phyloP scores from a whole-genome alignment of 2,329 filamentous ascomycete species.

The Aspergillus quadrilineatus region DNA sequence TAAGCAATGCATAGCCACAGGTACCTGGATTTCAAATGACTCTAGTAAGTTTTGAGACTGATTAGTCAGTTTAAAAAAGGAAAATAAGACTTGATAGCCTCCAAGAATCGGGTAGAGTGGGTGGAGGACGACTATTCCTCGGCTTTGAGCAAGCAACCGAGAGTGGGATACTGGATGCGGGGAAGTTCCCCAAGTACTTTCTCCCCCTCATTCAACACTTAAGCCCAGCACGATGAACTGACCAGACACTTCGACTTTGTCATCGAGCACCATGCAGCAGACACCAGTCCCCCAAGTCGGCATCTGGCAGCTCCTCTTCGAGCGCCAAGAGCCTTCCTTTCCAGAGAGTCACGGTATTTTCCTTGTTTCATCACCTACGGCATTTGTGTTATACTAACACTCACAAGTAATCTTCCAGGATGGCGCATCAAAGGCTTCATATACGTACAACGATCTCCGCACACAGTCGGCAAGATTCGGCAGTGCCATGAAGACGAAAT shows the following conservation, averaged over 20 bases:
- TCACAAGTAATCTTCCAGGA: conserved; percentile 1
- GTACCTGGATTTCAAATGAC: no score
- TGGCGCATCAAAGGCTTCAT: neutral
- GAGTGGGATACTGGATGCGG: no score
- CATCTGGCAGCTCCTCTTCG: conserved; percentile 8
- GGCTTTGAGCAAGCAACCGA: no score
- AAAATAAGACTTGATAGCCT: no score
- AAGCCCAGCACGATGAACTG: no score
- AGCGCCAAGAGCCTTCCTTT: neutral
- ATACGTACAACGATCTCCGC: conserved; percentile 3
- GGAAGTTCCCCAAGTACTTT: no score
- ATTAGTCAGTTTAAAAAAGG: no score
- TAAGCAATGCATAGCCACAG: no score
- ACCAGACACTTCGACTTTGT: neutral
- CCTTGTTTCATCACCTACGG: neutral
- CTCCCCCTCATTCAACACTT: neutral
- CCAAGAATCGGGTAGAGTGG: neutral
- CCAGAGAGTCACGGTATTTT: conserved; percentile 5
- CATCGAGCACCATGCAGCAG: neutral
- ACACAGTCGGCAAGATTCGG: conserved; percentile 10
- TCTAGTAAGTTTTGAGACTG: no score
- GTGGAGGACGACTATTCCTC: neutral
- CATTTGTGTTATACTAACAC: neutral
- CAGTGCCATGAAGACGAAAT: conserved; percentile 7
- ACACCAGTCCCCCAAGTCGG: neutral